Percentiles rank a stretch among this genome's conserved stretches.
Conservation (phyloP, 1,284 basidiomycete species). For the Cryptococcus sp. region DNA sequence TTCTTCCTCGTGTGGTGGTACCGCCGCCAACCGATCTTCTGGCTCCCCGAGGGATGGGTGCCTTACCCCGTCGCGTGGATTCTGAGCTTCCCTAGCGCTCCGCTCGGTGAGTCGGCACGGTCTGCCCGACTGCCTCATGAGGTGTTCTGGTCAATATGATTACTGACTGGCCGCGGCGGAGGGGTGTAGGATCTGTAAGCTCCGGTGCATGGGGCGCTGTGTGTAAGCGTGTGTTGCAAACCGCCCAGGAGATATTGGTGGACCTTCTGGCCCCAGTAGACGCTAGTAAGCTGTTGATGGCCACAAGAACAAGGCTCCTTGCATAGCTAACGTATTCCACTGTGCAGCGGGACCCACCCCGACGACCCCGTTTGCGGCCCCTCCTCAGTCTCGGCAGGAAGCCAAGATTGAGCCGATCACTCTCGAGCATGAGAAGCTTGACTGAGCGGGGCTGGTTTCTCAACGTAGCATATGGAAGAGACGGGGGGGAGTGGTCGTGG, state of each 20-base stretch:
- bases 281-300: not conserved
- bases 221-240: slow-evolving; percentile 70
- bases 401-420: slow-evolving; percentile 34
- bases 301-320: too few species aligned
- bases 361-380: slow-evolving; percentile 9
- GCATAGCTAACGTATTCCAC: too few species aligned
- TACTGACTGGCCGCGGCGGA: too few species aligned
- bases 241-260: slow-evolving; percentile 65
- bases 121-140: not conserved
- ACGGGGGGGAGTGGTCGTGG: not conserved
- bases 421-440: slow-evolving; percentile 35
- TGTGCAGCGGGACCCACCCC: not conserved
- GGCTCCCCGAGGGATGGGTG: slow-evolving; percentile 81
- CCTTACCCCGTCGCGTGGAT: slow-evolving; percentile 73
- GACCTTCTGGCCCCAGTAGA: slow-evolving; percentile 46
- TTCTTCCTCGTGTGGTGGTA: slow-evolving; percentile 85
- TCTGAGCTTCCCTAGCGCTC: slow-evolving; percentile 54
- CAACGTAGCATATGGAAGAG: not conserved
- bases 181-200: slow-evolving; percentile 68
- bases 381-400: slow-evolving; percentile 7
- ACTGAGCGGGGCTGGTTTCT: slow-evolving; percentile 16
- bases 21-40: slow-evolving; percentile 82
- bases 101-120: slow-evolving; percentile 32
- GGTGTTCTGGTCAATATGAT: not conserved
- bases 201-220: slow-evolving; percentile 89